These are phyloP conservation scores for Globisporangium parvum DNA, from an alignment of 352 stramenopile species.

Conservation along the genomic window DNA sequence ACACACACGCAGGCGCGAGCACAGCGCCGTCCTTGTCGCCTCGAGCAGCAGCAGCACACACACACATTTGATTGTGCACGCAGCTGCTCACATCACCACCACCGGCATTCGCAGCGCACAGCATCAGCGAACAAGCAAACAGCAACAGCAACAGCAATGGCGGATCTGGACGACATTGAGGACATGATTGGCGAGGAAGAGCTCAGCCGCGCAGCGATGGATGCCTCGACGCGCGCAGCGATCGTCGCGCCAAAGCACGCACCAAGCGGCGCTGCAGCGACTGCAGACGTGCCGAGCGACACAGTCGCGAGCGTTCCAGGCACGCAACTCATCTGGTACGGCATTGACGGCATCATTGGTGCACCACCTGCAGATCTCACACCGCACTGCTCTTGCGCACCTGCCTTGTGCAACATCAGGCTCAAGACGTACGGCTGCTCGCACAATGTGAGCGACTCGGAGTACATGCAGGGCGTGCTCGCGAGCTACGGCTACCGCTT, in stretches of 20 bases:
- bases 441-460: slow-evolving; percentile 91
- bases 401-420: slow-evolving; percentile 18
- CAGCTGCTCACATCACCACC: not conserved
- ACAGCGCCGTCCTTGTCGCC: no score
- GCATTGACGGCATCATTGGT: no score
- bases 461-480: slow-evolving; percentile 92
- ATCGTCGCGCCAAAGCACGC: slow-evolving; percentile 61
- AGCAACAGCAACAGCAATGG: not conserved
- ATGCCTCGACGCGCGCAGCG: slow-evolving; percentile 27
- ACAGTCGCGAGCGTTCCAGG: slow-evolving; percentile 33
- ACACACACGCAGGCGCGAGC: no score
- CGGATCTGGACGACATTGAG: slow-evolving; percentile 66
- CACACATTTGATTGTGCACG: no score
- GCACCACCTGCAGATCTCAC: no score
- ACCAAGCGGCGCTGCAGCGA: slow-evolving; percentile 2
- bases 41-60: not conserved
- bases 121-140: not conserved
- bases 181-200: slow-evolving; percentile 76
- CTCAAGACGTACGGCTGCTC: slow-evolving; percentile 91
- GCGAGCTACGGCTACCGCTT: slow-evolving; percentile 88
- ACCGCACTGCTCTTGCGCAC: not conserved
- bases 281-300: slow-evolving; percentile 5
- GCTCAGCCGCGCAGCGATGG: slow-evolving; percentile 42
- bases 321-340: slow-evolving; percentile 67
- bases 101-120: not conserved